Conservation (phyloP, 2,329 filamentous ascomycete genomes). For the Pseudogymnoascus sp. region DNA sequence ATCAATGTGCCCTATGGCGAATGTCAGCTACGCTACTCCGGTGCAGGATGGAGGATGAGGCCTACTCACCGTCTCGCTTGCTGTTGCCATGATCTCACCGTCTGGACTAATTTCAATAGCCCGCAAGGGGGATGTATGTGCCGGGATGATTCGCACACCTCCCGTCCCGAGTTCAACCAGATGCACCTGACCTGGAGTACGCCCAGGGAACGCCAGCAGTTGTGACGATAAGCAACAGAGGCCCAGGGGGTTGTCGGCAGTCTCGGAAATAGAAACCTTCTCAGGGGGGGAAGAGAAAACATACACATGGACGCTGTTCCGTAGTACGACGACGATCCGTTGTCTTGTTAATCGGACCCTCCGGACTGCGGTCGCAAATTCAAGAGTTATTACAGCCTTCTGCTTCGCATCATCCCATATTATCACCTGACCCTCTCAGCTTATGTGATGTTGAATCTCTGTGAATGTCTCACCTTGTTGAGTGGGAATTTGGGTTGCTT, state of each 20-base stretch:
- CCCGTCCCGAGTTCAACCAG: constrained; percentile 68
- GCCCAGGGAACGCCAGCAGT: constrained; percentile 75
- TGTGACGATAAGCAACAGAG: constrained; percentile 69
- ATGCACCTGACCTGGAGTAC: constrained; percentile 80
- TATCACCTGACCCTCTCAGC: constrained; percentile 46
- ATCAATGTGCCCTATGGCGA: constrained; percentile 67
- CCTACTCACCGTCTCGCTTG: constrained; percentile 62
- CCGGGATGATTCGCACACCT: constrained; percentile 88
- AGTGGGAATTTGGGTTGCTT: constrained; percentile 75
- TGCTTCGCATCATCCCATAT: constrained; percentile 87
- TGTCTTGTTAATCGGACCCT: constrained; percentile 69
- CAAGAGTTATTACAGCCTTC: constrained; percentile 65
- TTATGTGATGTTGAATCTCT: neutral
- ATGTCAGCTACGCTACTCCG: neutral
- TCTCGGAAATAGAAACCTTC: constrained; percentile 70
- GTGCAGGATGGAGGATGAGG: neutral
- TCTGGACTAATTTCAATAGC: constrained; percentile 74
- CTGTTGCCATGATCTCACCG: constrained; percentile 75
- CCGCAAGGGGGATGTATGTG: constrained; percentile 70
- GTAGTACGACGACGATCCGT: constrained; percentile 70
- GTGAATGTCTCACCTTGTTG: constrained; percentile 55
- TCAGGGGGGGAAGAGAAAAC: constrained; percentile 64
- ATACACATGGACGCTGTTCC: constrained; percentile 76
- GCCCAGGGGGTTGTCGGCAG: constrained; percentile 73
- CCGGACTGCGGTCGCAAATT: constrained; percentile 70